These are phyloP conservation scores for Suillus discolor DNA, from an alignment of 768 basidiomycete genomes.

Conservation along the genomic window DNA sequence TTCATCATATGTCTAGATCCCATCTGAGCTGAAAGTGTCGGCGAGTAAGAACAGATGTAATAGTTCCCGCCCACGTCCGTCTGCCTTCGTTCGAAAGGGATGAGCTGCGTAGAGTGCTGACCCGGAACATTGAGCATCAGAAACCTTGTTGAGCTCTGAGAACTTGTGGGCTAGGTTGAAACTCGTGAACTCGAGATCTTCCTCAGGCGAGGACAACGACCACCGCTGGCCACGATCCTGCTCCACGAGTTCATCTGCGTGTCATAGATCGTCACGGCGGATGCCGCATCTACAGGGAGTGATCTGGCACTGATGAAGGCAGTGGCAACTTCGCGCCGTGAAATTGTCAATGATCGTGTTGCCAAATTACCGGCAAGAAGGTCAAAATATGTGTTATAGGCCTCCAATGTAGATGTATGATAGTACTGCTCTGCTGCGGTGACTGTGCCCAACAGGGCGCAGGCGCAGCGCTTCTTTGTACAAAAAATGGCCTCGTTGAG, in stretches of 20 bases:
- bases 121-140: too few relatives aligned
- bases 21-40: not conserved
- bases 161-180: too few relatives aligned
- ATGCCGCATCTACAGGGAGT: constrained; percentile 12
- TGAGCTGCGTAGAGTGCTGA: not conserved
- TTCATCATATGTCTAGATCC: not conserved
- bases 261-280: constrained; percentile 2
- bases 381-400: too few relatives aligned
- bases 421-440: too few relatives aligned
- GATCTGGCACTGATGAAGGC: not conserved
- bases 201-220: constrained; percentile 27
- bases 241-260: constrained; percentile 30
- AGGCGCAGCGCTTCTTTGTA: too few relatives aligned
- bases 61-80: not conserved
- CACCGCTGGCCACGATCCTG: constrained; percentile 20
- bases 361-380: too few relatives aligned
- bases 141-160: too few relatives aligned
- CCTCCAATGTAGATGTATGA: too few relatives aligned
- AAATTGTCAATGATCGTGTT: not conserved
- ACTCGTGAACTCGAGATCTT: not conserved
- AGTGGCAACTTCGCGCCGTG: not conserved
- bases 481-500: too few relatives aligned
- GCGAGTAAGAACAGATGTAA: not conserved
- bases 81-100: not conserved
- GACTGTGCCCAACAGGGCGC: too few relatives aligned